A percentile compares a stretch with the other conserved stretches of the same genome.
Conservation (phyloP, 164 flowering plant genomes). For the Stephania yunnanensis region DNA sequence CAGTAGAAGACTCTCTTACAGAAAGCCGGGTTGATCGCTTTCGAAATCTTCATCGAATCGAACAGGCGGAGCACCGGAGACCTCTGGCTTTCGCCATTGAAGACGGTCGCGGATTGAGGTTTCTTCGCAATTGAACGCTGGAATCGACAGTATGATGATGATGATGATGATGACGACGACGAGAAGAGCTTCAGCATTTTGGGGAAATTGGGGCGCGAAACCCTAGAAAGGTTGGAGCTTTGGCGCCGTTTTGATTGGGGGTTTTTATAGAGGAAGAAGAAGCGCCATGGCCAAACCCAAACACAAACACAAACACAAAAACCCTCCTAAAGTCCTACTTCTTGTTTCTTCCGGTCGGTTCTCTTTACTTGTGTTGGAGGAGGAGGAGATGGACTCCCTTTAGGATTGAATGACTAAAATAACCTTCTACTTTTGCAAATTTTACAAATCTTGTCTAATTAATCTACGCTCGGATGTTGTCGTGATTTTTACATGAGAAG, state of each 20-base stretch:
- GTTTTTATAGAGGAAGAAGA: not conserved
- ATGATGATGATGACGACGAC: conserved; percentile 27
- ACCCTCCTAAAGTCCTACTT: not conserved
- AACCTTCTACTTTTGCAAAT: not conserved
- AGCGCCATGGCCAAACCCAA: not conserved
- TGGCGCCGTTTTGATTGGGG: not conserved
- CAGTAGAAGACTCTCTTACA: conserved; percentile 51
- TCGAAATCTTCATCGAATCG: conserved; percentile 31
- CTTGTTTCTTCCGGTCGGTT: not conserved
- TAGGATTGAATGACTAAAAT: not conserved
- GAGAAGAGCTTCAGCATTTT: conserved; percentile 48
- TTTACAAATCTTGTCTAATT: not conserved
- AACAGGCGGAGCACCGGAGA: conserved; percentile 33
- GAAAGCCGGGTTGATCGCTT: conserved; percentile 23
- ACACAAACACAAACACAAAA: not conserved
- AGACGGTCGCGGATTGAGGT: conserved; percentile 12
- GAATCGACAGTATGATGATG: conserved; percentile 20
- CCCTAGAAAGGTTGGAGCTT: conserved; percentile 1
- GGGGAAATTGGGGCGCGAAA: not conserved
- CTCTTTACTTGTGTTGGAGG: not conserved
- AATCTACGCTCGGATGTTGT: too few species aligned
- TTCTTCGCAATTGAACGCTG: conserved; percentile 10
- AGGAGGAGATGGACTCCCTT: not conserved
- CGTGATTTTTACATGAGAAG: too few species aligned
- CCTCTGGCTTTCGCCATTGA: conserved; percentile 17